Base-by-base conservation (phyloP, 1,284 basidiomycete genomes). In the Trametes hirsuta region DNA sequence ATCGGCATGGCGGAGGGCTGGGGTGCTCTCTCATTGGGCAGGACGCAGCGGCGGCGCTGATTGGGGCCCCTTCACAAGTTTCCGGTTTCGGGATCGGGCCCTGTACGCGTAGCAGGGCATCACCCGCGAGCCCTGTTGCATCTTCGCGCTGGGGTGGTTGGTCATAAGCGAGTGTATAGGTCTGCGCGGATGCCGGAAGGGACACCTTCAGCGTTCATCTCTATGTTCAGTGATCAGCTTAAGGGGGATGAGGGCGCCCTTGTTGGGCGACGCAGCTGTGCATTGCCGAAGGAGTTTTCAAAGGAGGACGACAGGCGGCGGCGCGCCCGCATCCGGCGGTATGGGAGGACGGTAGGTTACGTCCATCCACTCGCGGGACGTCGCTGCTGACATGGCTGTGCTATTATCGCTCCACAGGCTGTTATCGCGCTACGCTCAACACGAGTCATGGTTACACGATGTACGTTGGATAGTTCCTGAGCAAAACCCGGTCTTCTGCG, bases 1-100 rank as follows among this genome's bases (percentile, higher is more conserved):
- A 71, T 83, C 30, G 74, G 73, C 58, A 79, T 85, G 79, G 83
- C 84, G 15, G 84, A 85, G 67, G 81, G 76, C 4, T 71, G 74
- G 53, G 74, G 78, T 55, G 70, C 73, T 3, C 54, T 86, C 51
- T 74, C 72, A 11, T 67, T 84, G 42, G 84, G 83, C 24, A 58
- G 59, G 25, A 62, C 50, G 24, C 53, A 36, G 24, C 56, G 56
- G 24, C 53, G 40, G 45, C 53, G 53, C 40, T 58, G 56, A 62
- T 48, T 45, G 47, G 52, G 12, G 22, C 39, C 39, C n/a, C 39
- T 18, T 18, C 39, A 22, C 21, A 25, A n/a, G 6, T 12, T 47
- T 42, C 22, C n/a, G 21, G 25, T 4, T 45, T 40, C 21, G 54
- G 34, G 49, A 50, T 40, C 24, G 24, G 37, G 10, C 37, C 18